These are phyloP conservation scores for Candida berthetii DNA, from an alignment of 805 yeast species.

Conservation along the genomic window DNA sequence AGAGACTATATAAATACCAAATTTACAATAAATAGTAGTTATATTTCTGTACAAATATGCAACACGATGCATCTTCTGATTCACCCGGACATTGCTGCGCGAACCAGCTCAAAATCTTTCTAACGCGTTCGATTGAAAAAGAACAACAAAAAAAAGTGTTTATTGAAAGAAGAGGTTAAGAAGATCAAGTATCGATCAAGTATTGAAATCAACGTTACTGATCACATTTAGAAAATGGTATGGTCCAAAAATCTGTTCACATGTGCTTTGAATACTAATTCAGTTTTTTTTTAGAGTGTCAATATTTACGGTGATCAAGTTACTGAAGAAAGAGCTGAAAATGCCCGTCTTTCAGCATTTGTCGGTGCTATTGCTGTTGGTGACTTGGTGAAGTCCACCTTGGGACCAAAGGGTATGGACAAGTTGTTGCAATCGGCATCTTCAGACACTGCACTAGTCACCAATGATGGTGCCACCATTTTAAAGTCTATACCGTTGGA, in stretches of 20 bases:
- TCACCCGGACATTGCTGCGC: not conserved
- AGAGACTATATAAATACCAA: not conserved
- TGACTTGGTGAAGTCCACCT: conserved; percentile 86
- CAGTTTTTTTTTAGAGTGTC: conserved; percentile 35
- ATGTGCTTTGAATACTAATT: too few relatives aligned
- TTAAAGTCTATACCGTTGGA: conserved; percentile 90
- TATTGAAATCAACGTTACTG: too few relatives aligned
- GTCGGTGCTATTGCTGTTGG: conserved; percentile 99
- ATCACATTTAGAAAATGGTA: not conserved
- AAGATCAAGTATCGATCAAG: not conserved
- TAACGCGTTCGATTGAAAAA: not conserved
- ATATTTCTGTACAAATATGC: not conserved
- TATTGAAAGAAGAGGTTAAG: not conserved
- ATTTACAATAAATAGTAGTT: not conserved
- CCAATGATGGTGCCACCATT: conserved; percentile 98
- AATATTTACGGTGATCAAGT: conserved; percentile 97
- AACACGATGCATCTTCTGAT: not conserved
- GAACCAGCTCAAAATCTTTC: not conserved
- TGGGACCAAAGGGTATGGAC: conserved; percentile 99
- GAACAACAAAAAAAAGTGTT: not conserved
- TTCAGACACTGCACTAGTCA: conserved; percentile 71
- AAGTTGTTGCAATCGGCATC: conserved; percentile 85
- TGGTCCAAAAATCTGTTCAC: not conserved
- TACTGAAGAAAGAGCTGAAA: conserved; percentile 95
- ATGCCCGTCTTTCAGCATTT: conserved; percentile 95